Conservation (phyloP, 2,329 filamentous ascomycete species). For the Tolypocladium ophioglossoides region DNA sequence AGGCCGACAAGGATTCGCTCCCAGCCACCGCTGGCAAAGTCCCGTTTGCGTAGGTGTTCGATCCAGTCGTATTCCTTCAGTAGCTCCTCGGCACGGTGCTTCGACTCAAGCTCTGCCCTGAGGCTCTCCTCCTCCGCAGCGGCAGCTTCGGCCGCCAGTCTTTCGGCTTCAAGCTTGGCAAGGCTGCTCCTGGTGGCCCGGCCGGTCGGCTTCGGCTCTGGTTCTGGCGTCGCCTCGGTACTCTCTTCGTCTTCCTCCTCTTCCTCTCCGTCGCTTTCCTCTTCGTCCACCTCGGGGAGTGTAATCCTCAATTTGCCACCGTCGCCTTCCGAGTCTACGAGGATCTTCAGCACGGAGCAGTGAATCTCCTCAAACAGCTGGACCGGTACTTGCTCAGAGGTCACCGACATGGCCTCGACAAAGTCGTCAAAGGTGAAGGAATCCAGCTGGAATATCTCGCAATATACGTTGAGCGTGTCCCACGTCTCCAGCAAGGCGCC, state of each 20-base stretch:
- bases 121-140: conserved; percentile 40
- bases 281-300: conserved; percentile 63
- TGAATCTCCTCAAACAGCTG: conserved; percentile 86
- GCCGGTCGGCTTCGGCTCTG: conserved; percentile 53
- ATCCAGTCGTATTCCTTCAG: conserved; percentile 72
- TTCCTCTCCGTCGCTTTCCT: conserved; percentile 57
- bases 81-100: conserved; percentile 66
- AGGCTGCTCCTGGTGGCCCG: conserved; percentile 80
- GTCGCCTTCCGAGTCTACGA: conserved; percentile 66
- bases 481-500: conserved; percentile 80
- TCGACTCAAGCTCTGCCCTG: conserved; percentile 36
- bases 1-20: conserved; percentile 81
- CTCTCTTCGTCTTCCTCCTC: conserved; percentile 48
- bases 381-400: conserved; percentile 63
- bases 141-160: conserved; percentile 49
- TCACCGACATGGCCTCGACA: conserved; percentile 72
- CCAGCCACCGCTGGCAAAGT: conserved; percentile 86
- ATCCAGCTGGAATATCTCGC: conserved; percentile 85
- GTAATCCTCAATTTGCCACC: conserved; percentile 71
- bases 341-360: conserved; percentile 78
- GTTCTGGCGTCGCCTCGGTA: conserved; percentile 52
- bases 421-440: conserved; percentile 98
- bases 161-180: conserved; percentile 68
- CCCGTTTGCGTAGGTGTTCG: conserved; percentile 68
- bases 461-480: conserved; percentile 98